phyloP scores from a whole-genome alignment of 352 stramenopile species.

The Ophiocytium majus region DNA sequence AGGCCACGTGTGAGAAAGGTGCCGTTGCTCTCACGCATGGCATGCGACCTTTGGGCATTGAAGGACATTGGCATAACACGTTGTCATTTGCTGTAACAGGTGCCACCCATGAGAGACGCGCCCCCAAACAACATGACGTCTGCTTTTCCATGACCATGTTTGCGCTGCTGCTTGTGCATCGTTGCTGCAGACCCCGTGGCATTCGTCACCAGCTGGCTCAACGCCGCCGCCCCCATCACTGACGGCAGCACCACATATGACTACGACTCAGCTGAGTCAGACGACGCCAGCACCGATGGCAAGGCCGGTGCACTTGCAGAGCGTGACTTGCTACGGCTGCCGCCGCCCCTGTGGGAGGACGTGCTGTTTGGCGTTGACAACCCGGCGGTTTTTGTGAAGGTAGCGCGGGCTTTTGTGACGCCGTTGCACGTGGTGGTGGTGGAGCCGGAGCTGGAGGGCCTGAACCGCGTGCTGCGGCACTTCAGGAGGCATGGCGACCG shows the following conservation, averaged over 20 bases:
- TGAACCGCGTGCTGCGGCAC: conserved; percentile 30
- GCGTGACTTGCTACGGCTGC: neutral
- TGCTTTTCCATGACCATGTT: no score
- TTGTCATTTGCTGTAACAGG: neutral
- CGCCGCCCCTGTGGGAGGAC: no score
- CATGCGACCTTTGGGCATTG: neutral
- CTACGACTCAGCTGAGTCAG: neutral
- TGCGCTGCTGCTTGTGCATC: neutral
- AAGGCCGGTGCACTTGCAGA: neutral
- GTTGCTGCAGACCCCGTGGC: neutral
- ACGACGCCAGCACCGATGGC: neutral
- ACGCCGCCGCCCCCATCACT: no score
- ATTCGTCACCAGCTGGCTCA: neutral
- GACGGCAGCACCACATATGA: neutral
- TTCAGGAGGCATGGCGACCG: conserved; percentile 13
- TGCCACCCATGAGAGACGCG: neutral
- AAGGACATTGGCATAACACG: neutral
- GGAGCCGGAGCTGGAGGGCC: conserved; percentile 26
- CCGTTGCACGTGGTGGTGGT: conserved; percentile 25
- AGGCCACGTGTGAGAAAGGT: neutral
- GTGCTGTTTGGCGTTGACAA: neutral
- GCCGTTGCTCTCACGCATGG: neutral
- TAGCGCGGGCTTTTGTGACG: conserved; percentile 29
- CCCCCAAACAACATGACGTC: no score
- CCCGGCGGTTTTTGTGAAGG: neutral